Evolutionary conservation across 495 filamentous ascomycete species (phyloP).

Genomic region (Hypoxylon subgilvum): DNA sequence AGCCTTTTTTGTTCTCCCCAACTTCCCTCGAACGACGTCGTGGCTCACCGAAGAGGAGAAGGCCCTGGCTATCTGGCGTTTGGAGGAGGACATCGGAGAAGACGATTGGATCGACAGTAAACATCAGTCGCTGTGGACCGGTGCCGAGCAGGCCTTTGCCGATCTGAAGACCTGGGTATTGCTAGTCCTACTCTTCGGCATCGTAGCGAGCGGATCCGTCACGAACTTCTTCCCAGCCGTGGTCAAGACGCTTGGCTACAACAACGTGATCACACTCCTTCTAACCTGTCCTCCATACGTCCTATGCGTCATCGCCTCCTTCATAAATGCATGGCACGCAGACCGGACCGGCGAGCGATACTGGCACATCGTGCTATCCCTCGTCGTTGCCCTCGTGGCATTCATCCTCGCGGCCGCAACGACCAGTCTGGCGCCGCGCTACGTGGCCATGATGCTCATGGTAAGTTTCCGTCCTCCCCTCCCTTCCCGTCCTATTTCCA

Average conservation of each 20-base stretch:
- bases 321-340: constrained; percentile 77
- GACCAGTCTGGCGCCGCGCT: constrained; percentile 67
- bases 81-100: constrained; percentile 79
- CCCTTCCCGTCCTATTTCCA: too few species aligned
- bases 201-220: constrained; percentile 72
- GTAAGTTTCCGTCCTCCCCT: constrained; percentile 41
- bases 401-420: constrained; percentile 80
- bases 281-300: constrained; percentile 80
- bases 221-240: constrained; percentile 94
- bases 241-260: constrained; percentile 69
- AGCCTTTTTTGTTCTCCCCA: constrained; percentile 70
- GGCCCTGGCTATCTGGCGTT: constrained; percentile 69
- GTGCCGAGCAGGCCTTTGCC: constrained; percentile 70
- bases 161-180: constrained; percentile 78
- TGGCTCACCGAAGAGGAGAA: constrained; percentile 76
- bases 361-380: constrained; percentile 72
- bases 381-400: constrained; percentile 70
- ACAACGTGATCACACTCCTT: constrained; percentile 67
- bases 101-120: constrained; percentile 73
- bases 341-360: constrained; percentile 81
- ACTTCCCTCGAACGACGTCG: constrained; percentile 77
- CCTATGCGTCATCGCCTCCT: constrained; percentile 71
- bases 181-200: constrained; percentile 71
- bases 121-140: constrained; percentile 68
- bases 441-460: constrained; percentile 88